Evolutionary conservation across 441 rosid species (phyloP), one percentile per base, ranked within the genome.

Genomic region (Macaranga tanarius): DNA sequence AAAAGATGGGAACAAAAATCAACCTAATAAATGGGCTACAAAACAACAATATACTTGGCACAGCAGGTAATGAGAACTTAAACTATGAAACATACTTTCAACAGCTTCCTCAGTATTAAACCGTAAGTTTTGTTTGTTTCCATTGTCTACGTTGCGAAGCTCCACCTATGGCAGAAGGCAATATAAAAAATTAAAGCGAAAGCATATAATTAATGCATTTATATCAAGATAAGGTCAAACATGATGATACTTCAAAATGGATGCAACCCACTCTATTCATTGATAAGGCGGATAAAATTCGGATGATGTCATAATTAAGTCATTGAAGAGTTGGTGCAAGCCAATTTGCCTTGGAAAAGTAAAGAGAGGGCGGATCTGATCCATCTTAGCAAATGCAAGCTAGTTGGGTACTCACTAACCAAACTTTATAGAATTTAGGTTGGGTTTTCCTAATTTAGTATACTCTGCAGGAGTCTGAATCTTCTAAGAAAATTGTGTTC

Each of bases 131-230:
- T 87, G 82, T 80, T 91, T 95, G 81, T 80, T 90, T 79, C 98
- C 97, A 62, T 73, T 87, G 84, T 92, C 97, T 76, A 95, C 84
- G 80, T 90, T 95, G 25, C 99, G 97, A 83, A 91, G 93, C 91
- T 95, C 97, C 73, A 92, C 70, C 99, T 95, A 68, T 20, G 23
- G 56, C 57, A 64, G 62, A 16, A 67, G 55, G 38, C 62, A 75
- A 75, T 19, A 42, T 5, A 17, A 4, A 8, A 67, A 70, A 48
- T 6, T 40, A 38, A 50, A 54, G 52, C 63, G 60, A 10, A 50
- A 12, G 34, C 38, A 31, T 31, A 31, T 31, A 31, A 23, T 55
- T 28, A 47, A 65, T 31, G 8, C 48, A 77, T 3, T 50, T 62
- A 40, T 55, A 58, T 54, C 42, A 28, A 42, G 47, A 28, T 16